These are phyloP conservation scores for Pseudocercospora musae DNA, from an alignment of 2,329 filamentous ascomycete species.

Conservation along the genomic window DNA sequence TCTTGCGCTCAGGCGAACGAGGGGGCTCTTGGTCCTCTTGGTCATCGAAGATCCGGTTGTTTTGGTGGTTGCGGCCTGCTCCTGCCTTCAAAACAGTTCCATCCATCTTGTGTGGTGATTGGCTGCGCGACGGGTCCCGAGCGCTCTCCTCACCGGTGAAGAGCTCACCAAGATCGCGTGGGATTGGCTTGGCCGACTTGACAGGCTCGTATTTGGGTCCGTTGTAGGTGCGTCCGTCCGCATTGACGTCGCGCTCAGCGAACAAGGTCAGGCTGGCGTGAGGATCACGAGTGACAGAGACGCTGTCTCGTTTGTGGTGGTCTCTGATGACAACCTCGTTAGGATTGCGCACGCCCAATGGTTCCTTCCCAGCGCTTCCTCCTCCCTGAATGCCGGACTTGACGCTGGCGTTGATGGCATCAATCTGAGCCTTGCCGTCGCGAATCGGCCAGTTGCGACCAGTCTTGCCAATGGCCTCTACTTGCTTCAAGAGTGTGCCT, in stretches of 20 bases:
- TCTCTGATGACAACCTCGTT: conserved; percentile 27
- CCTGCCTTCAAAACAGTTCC: conserved; percentile 47
- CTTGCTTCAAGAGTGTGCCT: conserved; percentile 82
- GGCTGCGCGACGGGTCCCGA: conserved; percentile 25
- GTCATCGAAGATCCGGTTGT: conserved; percentile 56
- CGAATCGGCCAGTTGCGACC: conserved; percentile 94
- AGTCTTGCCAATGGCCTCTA: conserved; percentile 87
- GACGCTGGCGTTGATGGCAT: conserved; percentile 48
- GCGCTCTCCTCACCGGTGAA: conserved; percentile 51
- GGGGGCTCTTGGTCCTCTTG: conserved; percentile 45
- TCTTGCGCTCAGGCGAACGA: conserved; percentile 44
- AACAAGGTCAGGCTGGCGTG: conserved; percentile 73
- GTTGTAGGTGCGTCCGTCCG: conserved; percentile 48
- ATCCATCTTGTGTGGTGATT: conserved; percentile 36
- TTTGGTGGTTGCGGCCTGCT: conserved; percentile 50
- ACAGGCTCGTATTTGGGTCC: conserved; percentile 58
- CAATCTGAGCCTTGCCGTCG: conserved; percentile 79
- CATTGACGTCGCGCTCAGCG: conserved; percentile 62
- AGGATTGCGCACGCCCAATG: conserved; percentile 15
- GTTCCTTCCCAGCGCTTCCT: conserved; percentile 19
- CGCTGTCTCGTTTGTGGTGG: conserved; percentile 32
- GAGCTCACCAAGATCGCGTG: conserved; percentile 67
- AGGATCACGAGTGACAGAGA: conserved; percentile 42
- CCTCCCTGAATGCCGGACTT: conserved; percentile 26
- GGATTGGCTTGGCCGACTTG: conserved; percentile 67